Percentiles rank a stretch among this genome's conserved stretches.
phyloP scores from a whole-genome alignment of 495 filamentous ascomycete genomes.

The Bryoglossum gracile region DNA sequence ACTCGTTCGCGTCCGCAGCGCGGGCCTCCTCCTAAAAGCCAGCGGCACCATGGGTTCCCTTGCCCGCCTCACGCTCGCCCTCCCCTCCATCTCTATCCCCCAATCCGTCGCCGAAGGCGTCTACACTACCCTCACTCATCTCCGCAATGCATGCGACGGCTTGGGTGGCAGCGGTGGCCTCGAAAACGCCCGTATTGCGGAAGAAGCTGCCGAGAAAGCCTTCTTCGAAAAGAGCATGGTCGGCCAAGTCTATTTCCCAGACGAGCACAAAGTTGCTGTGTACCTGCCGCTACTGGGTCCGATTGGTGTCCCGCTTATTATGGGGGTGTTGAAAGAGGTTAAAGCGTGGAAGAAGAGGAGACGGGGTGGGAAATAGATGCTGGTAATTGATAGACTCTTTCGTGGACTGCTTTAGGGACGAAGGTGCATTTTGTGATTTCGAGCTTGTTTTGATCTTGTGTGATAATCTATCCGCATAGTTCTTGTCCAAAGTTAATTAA shows the following conservation, averaged over 20 bases:
- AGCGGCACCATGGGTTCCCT: conserved; percentile 92
- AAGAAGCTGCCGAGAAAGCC: conserved; percentile 81
- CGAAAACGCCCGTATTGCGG: conserved; percentile 73
- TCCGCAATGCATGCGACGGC: conserved; percentile 67
- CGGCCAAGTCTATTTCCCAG: conserved; percentile 93
- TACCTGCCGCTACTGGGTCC: conserved; percentile 89
- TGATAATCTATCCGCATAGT: no score
- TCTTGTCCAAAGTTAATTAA: no score
- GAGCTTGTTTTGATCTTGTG: no score
- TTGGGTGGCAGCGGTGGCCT: conserved; percentile 56
- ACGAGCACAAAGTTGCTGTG: conserved; percentile 98
- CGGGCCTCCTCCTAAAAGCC: conserved; percentile 80
- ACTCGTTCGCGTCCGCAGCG: conserved; percentile 72
- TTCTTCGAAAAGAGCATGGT: conserved; percentile 99
- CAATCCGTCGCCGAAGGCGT: conserved; percentile 80
- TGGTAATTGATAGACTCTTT: no score
- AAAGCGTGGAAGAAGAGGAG: conserved; percentile 45
- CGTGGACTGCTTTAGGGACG: no score
- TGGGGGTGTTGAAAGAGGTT: conserved; percentile 75
- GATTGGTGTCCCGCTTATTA: conserved; percentile 80
- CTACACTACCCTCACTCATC: conserved; percentile 65
- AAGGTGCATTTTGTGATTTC: no score
- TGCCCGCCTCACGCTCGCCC: conserved; percentile 73
- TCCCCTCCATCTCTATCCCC: conserved; percentile 88
- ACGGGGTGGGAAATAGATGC: conserved; percentile 11